These are phyloP conservation scores for Boletus huronensis DNA, from an alignment of 768 basidiomycete genomes.

Conservation along the genomic window DNA sequence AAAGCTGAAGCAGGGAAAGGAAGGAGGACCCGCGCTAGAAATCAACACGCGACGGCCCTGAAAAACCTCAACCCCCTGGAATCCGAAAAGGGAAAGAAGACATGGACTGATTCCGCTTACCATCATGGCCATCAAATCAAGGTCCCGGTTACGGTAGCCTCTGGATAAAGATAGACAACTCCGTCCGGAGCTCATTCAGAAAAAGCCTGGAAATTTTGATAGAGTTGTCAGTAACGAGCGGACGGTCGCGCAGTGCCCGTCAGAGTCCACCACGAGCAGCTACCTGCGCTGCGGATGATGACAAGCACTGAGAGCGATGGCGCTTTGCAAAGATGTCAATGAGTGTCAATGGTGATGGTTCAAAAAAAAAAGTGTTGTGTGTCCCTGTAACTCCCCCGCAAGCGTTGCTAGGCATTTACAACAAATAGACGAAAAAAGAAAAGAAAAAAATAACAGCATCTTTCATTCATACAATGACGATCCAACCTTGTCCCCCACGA, in stretches of 20 bases:
- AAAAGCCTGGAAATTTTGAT: not conserved
- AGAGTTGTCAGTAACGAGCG: constrained; percentile 8
- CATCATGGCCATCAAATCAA: constrained; percentile 27
- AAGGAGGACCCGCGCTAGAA: constrained; percentile 17
- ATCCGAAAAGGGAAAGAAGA: constrained; percentile 29
- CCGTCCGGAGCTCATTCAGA: not conserved
- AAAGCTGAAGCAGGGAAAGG: constrained; percentile 23
- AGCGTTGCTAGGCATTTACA: constrained; percentile 27
- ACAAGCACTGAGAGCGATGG: not conserved
- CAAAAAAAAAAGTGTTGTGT: not conserved
- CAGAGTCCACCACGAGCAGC: constrained; percentile 1
- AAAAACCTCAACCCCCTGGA: constrained; percentile 32
- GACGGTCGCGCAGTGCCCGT: not conserved
- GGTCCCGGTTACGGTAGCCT: constrained; percentile 10
- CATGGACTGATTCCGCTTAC: constrained; percentile 26
- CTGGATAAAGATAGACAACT: not conserved
- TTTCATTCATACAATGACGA: constrained; percentile 21
- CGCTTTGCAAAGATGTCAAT: not conserved
- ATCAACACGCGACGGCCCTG: constrained; percentile 31
- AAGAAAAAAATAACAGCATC: constrained; percentile 23
- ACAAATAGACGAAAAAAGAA: constrained; percentile 5
- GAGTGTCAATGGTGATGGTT: not conserved
- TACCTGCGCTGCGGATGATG: constrained; percentile 11
- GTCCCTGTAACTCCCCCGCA: not conserved
- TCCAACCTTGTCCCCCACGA: constrained; percentile 10